Base-by-base conservation (phyloP, 1,139 yeast genomes). In the Scheffersomyces titani region DNA sequence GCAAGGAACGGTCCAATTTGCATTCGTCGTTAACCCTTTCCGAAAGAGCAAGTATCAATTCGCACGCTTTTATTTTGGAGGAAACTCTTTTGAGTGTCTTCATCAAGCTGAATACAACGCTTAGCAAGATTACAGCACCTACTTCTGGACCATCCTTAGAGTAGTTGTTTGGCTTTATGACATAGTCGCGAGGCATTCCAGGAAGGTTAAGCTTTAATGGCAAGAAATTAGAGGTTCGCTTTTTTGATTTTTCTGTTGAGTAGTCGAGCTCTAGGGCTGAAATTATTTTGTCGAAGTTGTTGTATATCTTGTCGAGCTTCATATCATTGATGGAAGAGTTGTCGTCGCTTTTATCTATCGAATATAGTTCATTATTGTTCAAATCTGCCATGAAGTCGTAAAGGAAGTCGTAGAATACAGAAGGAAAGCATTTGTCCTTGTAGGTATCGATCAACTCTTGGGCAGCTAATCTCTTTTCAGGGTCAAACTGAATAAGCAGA, bases 1-100 rank as follows among this genome's bases (percentile, higher is more conserved):
- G 98, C 21, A 94, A 70, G 44, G 94, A 86, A 51, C 98, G 75
- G 69, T 94, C 98, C 51, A 94, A 76, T 66, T 92, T 93, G 20
- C 88, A 88, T 57, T 90, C 97, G 67, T 94, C 98, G 49, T 85
- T 84, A 2, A 92, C 77, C 58, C 86, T 82, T 66, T 91, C 97
- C 0, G 96, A 85, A 18, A 94, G 76, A 0, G 92, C 92, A 13
- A 92, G 70, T 2, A 94, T 81, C 55, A 93, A 71, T 64, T 92
- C 96, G 63, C 96, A 81, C 0, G 94, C 96, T 64, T 85, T 84
- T 4, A 89, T 70, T 62, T 92, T 82, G 36, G 88, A 84, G 0
- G 82, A 70, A 0, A 92, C 87, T 40, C 85, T 83, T 9, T 83
- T 82, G 0, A 92, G 81, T 55, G 90, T 85, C 60, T 92, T 81